A percentile compares a stretch with the other conserved stretches of the same genome.
phyloP scores from a whole-genome alignment of 306 rosid genomes.

The Crataegus laevigata region DNA sequence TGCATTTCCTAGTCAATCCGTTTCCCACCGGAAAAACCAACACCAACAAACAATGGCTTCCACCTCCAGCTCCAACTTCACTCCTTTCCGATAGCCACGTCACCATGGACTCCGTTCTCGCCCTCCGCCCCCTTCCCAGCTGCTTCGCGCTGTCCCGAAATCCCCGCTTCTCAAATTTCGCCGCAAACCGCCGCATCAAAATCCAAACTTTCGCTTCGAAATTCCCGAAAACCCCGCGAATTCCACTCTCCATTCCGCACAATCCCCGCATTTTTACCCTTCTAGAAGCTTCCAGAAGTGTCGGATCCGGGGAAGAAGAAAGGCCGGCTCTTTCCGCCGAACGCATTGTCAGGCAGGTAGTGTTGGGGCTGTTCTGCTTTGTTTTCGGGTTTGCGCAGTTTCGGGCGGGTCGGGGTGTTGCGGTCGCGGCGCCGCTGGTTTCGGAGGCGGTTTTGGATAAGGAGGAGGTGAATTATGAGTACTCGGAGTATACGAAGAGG shows the following conservation, averaged over 20 bases:
- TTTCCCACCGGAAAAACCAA: not conserved
- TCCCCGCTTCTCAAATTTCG: conserved; percentile 1
- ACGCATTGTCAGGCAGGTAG: conserved; percentile 25
- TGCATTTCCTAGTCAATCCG: not conserved
- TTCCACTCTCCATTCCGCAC: conserved; percentile 3
- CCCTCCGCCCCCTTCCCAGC: conserved; percentile 15
- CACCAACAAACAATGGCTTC: not conserved
- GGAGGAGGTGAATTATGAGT: conserved; percentile 33
- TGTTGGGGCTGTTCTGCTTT: conserved; percentile 43
- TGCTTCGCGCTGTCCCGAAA: not conserved
- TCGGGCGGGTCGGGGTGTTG: conserved; percentile 32
- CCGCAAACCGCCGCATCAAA: conserved; percentile 18
- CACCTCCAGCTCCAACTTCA: not conserved
- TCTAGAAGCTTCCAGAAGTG: conserved; percentile 12
- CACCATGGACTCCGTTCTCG: conserved; percentile 35
- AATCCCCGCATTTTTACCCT: not conserved
- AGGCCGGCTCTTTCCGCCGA: not conserved
- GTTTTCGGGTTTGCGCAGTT: conserved; percentile 50
- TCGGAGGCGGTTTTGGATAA: conserved; percentile 5
- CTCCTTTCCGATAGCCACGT: not conserved
- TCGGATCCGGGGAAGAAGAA: not conserved
- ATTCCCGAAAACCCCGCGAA: not conserved
- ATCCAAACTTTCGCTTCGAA: conserved; percentile 19
- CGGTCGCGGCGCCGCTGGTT: conserved; percentile 33
- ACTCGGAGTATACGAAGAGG: conserved; percentile 38